Evolutionary conservation across 2,329 filamentous ascomycete genomes (phyloP).

Genomic region (Apiospora phragmitis): DNA sequence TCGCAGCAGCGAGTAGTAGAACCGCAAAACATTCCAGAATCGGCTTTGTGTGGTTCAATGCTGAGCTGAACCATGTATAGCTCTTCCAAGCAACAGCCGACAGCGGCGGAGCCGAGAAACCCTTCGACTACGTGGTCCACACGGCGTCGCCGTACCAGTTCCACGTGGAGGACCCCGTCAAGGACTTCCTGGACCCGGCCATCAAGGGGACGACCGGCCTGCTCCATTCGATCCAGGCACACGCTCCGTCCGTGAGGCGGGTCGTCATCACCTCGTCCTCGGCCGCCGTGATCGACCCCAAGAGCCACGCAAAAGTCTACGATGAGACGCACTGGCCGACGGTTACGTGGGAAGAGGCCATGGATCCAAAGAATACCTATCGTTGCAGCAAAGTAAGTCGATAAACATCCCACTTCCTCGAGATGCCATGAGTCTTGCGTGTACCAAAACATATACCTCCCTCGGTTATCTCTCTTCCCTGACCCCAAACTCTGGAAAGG

Average conservation of each 20-base stretch:
- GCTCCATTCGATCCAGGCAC: conserved; percentile 45
- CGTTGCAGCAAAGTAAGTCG: conserved; percentile 47
- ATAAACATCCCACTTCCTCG: conserved; percentile 24
- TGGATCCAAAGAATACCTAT: conserved; percentile 31
- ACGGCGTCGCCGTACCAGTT: conserved; percentile 75
- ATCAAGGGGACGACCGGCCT: conserved; percentile 53
- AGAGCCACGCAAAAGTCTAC: conserved; percentile 37
- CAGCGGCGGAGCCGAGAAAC: neutral
- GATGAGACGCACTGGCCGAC: conserved; percentile 41
- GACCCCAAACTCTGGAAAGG: too few relatives aligned
- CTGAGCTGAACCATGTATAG: conserved; percentile 16
- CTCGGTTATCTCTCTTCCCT: neutral
- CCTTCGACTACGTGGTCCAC: conserved; percentile 72
- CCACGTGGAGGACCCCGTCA: conserved; percentile 52
- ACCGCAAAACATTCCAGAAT: neutral
- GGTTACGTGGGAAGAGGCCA: conserved; percentile 37
- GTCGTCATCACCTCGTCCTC: conserved; percentile 57
- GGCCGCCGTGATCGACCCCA: conserved; percentile 43
- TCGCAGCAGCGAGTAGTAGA: neutral
- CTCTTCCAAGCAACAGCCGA: conserved; percentile 43
- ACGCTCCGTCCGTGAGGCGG: conserved; percentile 56
- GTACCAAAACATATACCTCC: neutral
- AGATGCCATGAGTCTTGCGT: conserved; percentile 63
- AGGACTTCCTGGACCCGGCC: conserved; percentile 55
- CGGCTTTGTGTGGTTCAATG: neutral